A percentile compares a stretch with the other conserved stretches of the same genome.
phyloP scores from a whole-genome alignment of 805 yeast species.

The Starmerella etchellsii region DNA sequence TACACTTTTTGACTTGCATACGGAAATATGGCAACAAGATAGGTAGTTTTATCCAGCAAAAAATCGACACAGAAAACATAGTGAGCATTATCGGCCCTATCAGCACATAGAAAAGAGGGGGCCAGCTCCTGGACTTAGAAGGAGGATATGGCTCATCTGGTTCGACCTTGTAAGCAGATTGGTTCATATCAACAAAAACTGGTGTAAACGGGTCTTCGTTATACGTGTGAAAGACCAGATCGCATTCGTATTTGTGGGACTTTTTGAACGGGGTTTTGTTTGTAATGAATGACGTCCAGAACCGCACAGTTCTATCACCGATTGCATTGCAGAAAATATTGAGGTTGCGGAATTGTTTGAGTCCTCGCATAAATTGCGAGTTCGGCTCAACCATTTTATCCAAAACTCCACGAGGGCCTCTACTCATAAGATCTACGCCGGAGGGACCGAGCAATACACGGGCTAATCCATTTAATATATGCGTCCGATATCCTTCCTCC shows the following conservation, averaged over 20 bases:
- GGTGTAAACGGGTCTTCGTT: constrained; percentile 1
- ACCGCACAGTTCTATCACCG: constrained; percentile 78
- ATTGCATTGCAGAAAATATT: constrained; percentile 57
- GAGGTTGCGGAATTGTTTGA: constrained; percentile 43
- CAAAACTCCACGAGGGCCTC: constrained; percentile 33
- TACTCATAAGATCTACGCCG: constrained; percentile 55
- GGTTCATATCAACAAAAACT: constrained; percentile 5
- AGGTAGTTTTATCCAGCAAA: not conserved
- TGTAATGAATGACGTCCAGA: constrained; percentile 68
- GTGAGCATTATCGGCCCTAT: not conserved
- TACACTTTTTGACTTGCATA: no score
- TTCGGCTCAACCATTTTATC: constrained; percentile 40
- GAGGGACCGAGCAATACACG: constrained; percentile 46
- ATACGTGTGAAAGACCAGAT: constrained; percentile 5
- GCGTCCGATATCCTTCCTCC: constrained; percentile 6
- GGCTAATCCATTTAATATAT: constrained; percentile 44
- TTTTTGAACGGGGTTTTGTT: constrained; percentile 51
- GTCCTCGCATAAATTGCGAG: constrained; percentile 38
- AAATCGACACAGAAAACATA: not conserved
- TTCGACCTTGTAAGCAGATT: not conserved
- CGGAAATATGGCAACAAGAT: not conserved
- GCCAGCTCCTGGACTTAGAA: not conserved
- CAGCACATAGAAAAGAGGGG: not conserved
- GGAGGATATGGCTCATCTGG: not conserved
- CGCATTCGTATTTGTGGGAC: not conserved